Evolutionary conservation across 1,139 yeast species (phyloP).

Genomic region (Sugiyamaella xylanicola): DNA sequence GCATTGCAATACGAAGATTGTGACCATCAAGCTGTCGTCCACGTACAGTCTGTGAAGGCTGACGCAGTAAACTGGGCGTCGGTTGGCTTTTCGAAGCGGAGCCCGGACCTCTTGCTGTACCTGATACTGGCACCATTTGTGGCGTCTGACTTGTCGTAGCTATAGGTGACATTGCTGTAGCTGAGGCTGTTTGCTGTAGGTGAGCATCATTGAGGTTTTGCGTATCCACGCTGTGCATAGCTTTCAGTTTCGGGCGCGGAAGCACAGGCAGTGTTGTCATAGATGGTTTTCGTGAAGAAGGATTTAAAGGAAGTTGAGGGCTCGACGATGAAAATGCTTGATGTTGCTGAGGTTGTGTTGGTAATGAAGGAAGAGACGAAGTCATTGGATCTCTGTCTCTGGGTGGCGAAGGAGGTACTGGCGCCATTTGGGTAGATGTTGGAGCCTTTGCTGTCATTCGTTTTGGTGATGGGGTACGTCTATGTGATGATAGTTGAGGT

Average conservation of each 20-base stretch:
- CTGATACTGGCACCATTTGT: conserved; percentile 18
- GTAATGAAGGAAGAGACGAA: conserved; percentile 8
- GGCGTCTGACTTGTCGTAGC: conserved; percentile 10
- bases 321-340: background rate
- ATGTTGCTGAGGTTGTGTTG: conserved; percentile 5
- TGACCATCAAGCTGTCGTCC: conserved; percentile 18
- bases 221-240: conserved; percentile 15
- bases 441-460: conserved; percentile 17
- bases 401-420: conserved; percentile 16
- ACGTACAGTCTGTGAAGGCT: conserved; percentile 18
- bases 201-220: background rate
- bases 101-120: conserved; percentile 26
- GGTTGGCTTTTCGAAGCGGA: conserved; percentile 4
- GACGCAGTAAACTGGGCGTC: conserved; percentile 3
- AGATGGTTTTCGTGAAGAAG: conserved; percentile 8
- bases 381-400: conserved; percentile 8
- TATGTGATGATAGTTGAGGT: background rate
- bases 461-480: conserved; percentile 22
- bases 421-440: conserved; percentile 2
- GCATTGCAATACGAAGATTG: conserved; percentile 36
- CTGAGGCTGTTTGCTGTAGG: background rate
- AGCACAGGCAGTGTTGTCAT: conserved; percentile 3
- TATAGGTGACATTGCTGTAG: background rate
- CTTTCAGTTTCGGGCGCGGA: conserved; percentile 19
- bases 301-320: background rate